Conservation (phyloP, 345 rosid species). For the Combretum micranthum region DNA sequence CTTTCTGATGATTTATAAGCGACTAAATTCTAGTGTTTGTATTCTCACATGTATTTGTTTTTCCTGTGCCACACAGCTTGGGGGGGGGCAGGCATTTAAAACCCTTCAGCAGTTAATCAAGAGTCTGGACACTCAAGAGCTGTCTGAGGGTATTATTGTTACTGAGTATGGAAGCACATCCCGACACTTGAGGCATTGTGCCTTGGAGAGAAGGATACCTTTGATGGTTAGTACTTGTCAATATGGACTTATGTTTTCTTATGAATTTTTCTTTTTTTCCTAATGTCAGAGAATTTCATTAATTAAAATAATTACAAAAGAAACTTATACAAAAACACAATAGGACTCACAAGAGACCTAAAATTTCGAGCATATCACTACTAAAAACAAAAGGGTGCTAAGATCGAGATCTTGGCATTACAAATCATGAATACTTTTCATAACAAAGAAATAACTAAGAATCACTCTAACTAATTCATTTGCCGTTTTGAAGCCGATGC, state of each 20-base stretch:
- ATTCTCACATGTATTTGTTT: background rate
- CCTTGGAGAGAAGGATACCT: slow-evolving; percentile 46
- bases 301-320: no score
- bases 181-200: slow-evolving; percentile 57
- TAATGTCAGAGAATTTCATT: background rate
- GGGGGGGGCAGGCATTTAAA: slow-evolving; percentile 50
- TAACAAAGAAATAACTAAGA: no score
- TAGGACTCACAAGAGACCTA: no score
- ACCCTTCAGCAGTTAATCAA: slow-evolving; percentile 35
- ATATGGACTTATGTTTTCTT: background rate
- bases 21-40: background rate
- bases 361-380: no score
- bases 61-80: slow-evolving; percentile 34
- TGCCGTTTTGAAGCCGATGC: background rate
- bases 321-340: no score
- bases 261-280: background rate
- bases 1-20: no score
- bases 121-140: slow-evolving; percentile 32
- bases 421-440: no score
- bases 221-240: slow-evolving; percentile 32
- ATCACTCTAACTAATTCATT: no score
- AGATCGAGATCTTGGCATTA: no score
- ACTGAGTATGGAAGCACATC: slow-evolving; percentile 38
- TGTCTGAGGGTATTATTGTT: slow-evolving; percentile 35
- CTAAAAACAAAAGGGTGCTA: no score